phyloP scores from a whole-genome alignment of 495 filamentous ascomycete species.

The Aspergillus nanangensis region DNA sequence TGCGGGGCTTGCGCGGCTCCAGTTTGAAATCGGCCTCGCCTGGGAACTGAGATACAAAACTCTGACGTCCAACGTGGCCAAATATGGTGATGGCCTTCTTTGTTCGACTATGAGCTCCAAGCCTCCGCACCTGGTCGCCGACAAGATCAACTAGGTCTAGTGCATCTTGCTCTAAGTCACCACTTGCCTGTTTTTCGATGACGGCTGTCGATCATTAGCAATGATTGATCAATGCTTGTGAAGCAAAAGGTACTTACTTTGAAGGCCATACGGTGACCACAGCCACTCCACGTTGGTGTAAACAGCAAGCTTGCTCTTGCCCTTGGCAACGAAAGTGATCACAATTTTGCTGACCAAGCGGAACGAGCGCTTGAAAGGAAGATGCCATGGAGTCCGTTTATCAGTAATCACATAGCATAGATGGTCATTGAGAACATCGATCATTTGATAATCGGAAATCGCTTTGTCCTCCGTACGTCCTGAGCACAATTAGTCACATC shows the following conservation, averaged over 20 bases:
- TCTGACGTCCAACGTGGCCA: conserved; percentile 76
- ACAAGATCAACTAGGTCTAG: conserved; percentile 81
- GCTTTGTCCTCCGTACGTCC: conserved; percentile 46
- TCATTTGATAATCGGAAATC: conserved; percentile 79
- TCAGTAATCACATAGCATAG: conserved; percentile 93
- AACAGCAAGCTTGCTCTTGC: conserved; percentile 84
- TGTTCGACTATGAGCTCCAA: conserved; percentile 74
- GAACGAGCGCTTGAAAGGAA: conserved; percentile 76
- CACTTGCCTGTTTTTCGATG: conserved; percentile 74
- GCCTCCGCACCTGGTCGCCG: conserved; percentile 77
- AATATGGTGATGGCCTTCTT: conserved; percentile 90
- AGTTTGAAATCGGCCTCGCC: conserved; percentile 32
- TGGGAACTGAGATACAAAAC: conserved; percentile 59
- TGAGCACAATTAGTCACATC: conserved; percentile 15
- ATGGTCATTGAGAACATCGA: conserved; percentile 91
- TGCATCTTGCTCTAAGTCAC: conserved; percentile 77
- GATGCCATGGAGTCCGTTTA: conserved; percentile 83
- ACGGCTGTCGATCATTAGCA: conserved; percentile 40
- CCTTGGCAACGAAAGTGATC: conserved; percentile 88
- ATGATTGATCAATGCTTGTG: background rate
- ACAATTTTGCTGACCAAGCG: conserved; percentile 86
- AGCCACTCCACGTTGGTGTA: conserved; percentile 87
- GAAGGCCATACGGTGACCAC: conserved; percentile 55
- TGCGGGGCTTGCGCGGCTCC: conserved; percentile 52
- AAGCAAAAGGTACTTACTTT: conserved; percentile 44